Conservation (phyloP, 176 grass and related monocot species). For the Cymbopogon citratus region DNA sequence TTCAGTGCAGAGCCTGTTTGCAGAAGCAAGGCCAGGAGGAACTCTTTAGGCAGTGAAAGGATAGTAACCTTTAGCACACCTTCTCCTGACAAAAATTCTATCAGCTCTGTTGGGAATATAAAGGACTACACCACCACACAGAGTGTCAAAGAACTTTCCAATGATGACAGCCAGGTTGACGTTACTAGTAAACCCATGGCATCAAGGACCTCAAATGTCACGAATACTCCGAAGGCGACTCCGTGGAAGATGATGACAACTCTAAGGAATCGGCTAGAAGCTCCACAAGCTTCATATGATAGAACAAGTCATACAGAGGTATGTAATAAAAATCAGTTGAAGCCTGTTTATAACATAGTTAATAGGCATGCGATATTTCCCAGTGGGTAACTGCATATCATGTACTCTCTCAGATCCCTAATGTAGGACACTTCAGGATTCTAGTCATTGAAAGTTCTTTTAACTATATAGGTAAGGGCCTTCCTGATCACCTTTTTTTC, state of each 20-base stretch:
- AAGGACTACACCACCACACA: conserved; percentile 35
- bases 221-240: too few relatives aligned
- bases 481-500: too few relatives aligned
- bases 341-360: background rate
- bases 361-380: background rate
- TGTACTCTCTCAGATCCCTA: too few relatives aligned
- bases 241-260: conserved; percentile 36
- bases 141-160: conserved; percentile 16
- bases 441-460: too few relatives aligned
- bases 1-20: conserved; percentile 31
- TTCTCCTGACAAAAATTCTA: conserved; percentile 24
- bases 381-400: background rate
- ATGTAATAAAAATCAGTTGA: background rate
- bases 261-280: conserved; percentile 33
- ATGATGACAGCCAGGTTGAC: conserved; percentile 27
- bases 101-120: conserved; percentile 31
- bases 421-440: too few relatives aligned
- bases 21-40: conserved; percentile 43
- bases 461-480: too few relatives aligned
- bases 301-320: conserved; percentile 40
- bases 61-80: conserved; percentile 39
- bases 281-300: conserved; percentile 39
- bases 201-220: conserved; percentile 29
- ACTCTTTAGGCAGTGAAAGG: conserved; percentile 53
- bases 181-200: conserved; percentile 30